Percentiles rank a stretch among this genome's conserved stretches.
Evolutionary conservation across 768 basidiomycete genomes (phyloP).

Genomic region (Kwoniella mangroviensis): DNA sequence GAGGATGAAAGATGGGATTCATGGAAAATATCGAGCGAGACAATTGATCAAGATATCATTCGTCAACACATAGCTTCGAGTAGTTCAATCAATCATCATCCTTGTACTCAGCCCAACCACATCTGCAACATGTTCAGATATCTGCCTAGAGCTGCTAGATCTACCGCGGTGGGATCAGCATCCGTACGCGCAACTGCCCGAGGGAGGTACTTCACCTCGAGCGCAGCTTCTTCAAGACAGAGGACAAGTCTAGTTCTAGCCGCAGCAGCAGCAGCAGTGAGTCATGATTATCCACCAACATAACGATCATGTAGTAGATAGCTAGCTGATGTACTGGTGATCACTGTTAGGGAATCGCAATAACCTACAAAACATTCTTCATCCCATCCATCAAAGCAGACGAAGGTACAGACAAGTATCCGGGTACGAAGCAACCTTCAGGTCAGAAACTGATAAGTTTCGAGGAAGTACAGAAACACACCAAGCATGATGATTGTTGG

Average conservation of each 20-base stretch:
- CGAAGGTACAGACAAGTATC: constrained; percentile 26
- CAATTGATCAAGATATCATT: background rate
- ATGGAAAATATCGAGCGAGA: too few species aligned
- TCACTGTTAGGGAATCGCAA: constrained; percentile 4
- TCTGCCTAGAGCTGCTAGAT: background rate
- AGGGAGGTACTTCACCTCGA: background rate
- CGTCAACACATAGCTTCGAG: background rate
- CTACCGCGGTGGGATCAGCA: background rate
- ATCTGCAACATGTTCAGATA: background rate
- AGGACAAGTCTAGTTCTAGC: background rate
- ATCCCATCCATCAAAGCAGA: constrained; percentile 21
- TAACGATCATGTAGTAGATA: background rate
- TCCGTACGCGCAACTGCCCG: background rate
- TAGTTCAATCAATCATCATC: background rate
- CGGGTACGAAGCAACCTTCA: constrained; percentile 38
- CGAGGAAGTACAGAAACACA: constrained; percentile 66
- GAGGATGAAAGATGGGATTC: too few species aligned
- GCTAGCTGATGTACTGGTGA: background rate
- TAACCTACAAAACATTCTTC: constrained; percentile 12
- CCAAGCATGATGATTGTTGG: constrained; percentile 91
- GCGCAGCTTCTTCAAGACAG: background rate
- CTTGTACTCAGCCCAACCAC: background rate
- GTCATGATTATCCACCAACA: background rate
- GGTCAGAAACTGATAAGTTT: constrained; percentile 57
- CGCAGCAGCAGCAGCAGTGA: constrained; percentile 14